Base-by-base conservation (phyloP, 331 rosid genomes). In the Acacia pycnantha region DNA sequence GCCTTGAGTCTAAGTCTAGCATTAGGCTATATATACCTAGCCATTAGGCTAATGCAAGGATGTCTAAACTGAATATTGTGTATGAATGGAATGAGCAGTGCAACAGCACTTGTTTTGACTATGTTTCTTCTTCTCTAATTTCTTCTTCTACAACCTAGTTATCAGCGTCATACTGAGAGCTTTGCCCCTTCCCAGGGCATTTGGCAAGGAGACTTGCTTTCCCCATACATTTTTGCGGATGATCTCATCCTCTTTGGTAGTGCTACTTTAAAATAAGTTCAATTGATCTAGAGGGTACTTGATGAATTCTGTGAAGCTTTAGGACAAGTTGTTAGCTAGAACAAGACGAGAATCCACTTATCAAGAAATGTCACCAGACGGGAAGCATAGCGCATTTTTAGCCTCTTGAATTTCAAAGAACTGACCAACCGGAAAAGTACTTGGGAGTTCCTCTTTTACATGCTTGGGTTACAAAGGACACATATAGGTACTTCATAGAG, bases 181-280 rank as follows among this genome's bases (percentile, higher is more conserved):
- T 15, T 50, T 0, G 0, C 6, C 21, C 19, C 21, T 2, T 3
- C 7, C 0, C 0, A 0, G 0, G 0, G 6, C 5, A 50, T 50
- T 4, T 0, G n/a, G 21, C 54, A 50, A 1, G 54, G 54, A 14
- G 6, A 15, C 21, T 4, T 18, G 1, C 54, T 50, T 4, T 50
- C 54, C 4, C 54, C 54, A 1, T 13, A 15, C 1, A 48, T 50
- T 5, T 50, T 50, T 16, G 8, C 2, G 7, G 6, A 48, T 15
- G 54, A 16, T 3, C 21, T 16, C 19, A 16, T 50, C 15, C 54
- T 15, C 5, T 50, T 50, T 0, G 37, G 37, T 33, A 33, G 37
- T 33, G 0, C 54, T 1, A 16, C 7, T 11, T 1, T 1, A 1
- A 9, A 50, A 2, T 0, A 50, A 4, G 21, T 50, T 5, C 2